Percentiles rank a stretch among this genome's conserved stretches.
phyloP scores from a whole-genome alignment of 495 filamentous ascomycete genomes.

The Lichina pygmaea region DNA sequence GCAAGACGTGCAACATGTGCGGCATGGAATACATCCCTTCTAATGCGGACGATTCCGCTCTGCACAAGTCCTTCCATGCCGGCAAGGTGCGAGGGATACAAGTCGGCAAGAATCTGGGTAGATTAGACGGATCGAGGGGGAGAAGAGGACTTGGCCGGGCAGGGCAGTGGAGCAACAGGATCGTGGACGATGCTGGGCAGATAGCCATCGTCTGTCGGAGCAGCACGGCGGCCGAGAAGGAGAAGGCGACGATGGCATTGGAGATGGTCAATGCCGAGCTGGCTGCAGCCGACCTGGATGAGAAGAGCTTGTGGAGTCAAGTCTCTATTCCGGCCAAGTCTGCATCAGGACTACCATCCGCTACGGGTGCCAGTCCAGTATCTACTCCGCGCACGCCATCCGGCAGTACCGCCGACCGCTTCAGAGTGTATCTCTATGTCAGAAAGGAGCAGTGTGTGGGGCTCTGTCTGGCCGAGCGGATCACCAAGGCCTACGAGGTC shows the following conservation, averaged over 20 bases:
- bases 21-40: slow-evolving; percentile 50
- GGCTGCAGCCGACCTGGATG: slow-evolving; percentile 30
- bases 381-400: not conserved
- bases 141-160: slow-evolving; percentile 17
- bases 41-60: slow-evolving; percentile 29
- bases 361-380: slow-evolving; percentile 10
- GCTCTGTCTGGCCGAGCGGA: slow-evolving; percentile 36
- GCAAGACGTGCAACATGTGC: slow-evolving; percentile 34
- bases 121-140: slow-evolving; percentile 13
- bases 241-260: slow-evolving; percentile 30
- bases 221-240: slow-evolving; percentile 22
- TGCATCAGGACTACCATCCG: not conserved
- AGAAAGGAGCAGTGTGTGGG: slow-evolving; percentile 37
- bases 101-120: slow-evolving; percentile 25
- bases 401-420: slow-evolving; percentile 17
- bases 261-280: slow-evolving; percentile 42
- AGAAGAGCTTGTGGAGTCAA: slow-evolving; percentile 30
- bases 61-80: slow-evolving; percentile 43
- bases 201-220: slow-evolving; percentile 30
- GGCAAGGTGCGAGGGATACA: slow-evolving; percentile 38
- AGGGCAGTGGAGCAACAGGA: slow-evolving; percentile 3
- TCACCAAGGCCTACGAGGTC: slow-evolving; percentile 27
- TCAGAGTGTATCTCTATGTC: slow-evolving; percentile 37
- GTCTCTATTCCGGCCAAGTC: slow-evolving; percentile 2
- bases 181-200: slow-evolving; percentile 14